These are phyloP conservation scores for Diplodia scrobiculata DNA, from an alignment of 2,329 filamentous ascomycete species.

Conservation along the genomic window DNA sequence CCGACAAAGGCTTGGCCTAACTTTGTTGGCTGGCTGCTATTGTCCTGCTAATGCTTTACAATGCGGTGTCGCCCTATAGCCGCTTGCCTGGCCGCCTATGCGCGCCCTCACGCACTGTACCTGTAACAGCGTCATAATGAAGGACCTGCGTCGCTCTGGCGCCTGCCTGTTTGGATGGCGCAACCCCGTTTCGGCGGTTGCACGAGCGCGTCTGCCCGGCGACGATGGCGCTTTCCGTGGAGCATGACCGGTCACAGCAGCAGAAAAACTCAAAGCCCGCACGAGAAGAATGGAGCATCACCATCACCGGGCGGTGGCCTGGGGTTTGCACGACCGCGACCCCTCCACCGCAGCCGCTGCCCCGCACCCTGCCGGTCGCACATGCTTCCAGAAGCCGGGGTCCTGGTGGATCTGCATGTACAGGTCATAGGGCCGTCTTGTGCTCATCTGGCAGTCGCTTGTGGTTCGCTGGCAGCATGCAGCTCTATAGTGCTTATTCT, in stretches of 20 bases:
- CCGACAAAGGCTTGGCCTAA: constrained; percentile 16
- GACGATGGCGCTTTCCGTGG: neutral
- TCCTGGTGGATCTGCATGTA: constrained; percentile 6
- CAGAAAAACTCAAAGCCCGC: neutral
- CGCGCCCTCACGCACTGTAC: neutral
- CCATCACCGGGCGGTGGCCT: neutral
- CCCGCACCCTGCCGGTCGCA: constrained; percentile 21
- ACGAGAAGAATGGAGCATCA: neutral
- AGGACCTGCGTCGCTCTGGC: constrained; percentile 19
- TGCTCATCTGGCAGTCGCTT: neutral
- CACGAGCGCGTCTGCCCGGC: constrained; percentile 7
- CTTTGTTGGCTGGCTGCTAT: constrained; percentile 23
- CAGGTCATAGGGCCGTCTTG: constrained; percentile 8
- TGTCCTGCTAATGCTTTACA: constrained; percentile 9
- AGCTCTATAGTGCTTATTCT: constrained; percentile 25
- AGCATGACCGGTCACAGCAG: constrained; percentile 15
- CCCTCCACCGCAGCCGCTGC: constrained; percentile 3
- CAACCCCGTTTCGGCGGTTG: neutral
- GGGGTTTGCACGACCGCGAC: constrained; percentile 5
- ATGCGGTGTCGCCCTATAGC: constrained; percentile 4
- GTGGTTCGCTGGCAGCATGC: constrained; percentile 22
- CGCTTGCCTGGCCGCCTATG: constrained; percentile 8
- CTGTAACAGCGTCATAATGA: neutral
- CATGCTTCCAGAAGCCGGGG: constrained; percentile 26
- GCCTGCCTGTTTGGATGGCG: constrained; percentile 2